Base-by-base conservation (phyloP, 2,329 filamentous ascomycete genomes). In the Allantophomopsis cytisporea region DNA sequence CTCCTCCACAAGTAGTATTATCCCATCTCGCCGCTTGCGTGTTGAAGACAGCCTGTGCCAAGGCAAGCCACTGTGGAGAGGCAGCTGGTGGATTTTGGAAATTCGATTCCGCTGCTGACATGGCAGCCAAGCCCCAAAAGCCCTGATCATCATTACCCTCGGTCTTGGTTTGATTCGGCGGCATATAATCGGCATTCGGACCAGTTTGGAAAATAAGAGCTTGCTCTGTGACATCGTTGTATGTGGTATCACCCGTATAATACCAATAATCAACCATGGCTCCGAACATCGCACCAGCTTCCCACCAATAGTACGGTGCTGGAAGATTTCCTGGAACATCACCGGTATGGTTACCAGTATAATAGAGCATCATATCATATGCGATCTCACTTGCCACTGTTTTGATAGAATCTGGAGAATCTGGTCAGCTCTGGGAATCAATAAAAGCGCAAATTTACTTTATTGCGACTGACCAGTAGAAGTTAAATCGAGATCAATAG, bases 231-330 rank as follows among this genome's bases (percentile, higher is more conserved):
- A 83, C 61, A 13, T 76, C 62, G 54, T 87, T 87, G 61, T 83
- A 91, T 28, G 69, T 68, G 4, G 68, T 61, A 53, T 89, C 83
- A 15, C 77, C 78, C 0, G 83, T 89, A 55, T 85, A 84, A 54
- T 79, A 83, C 83, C 83, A 93, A 57, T 91, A 91, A 51, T 91
- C 83, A 39, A 93, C 67, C 45, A 91, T 63, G 2, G 80, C 66
- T 16, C 73, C 73, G 59, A 78, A 68, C 65, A 88, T 10, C 70
- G 78, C 57, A 83, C 79, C 82, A 80, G 87, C 71, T 49, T 71
- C 67, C 69, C 69, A 73, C 68, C 68, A 73, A 50, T 69, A 71
- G 49, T 70, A 71, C 14, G 71, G 71, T 13, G 55, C 52, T 2
- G 66, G 66, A n/a, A 73, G 61, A 40, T 69, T 59, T 36, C 71